Base-by-base conservation (phyloP, 306 rosid genomes). In the Medicago truncatula region DNA sequence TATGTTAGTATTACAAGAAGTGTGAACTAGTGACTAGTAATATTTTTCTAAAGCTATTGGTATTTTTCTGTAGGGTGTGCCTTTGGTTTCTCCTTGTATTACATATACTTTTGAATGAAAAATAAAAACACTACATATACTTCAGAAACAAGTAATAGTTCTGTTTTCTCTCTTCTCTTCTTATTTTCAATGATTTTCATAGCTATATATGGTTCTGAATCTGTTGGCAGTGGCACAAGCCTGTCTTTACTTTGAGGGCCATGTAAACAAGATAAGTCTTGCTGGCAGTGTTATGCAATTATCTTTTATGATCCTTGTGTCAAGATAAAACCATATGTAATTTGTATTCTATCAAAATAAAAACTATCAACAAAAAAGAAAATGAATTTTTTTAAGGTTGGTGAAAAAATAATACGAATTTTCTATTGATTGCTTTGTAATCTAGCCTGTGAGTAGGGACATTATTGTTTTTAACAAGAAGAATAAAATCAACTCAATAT, bases 351-450 rank as follows among this genome's bases (percentile, higher is more conserved):
- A 14, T 15, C 54, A 49, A 49, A 49, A 49, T 49, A 14, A 14
- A 14, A 41, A 40, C 9, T 11, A 44, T 44, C 31, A 3, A 28
- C 31, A 28, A 3, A 3, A 28, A 28, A 43, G 9, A 39, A 46
- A 49, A 49, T 4, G 7, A 4, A 15, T 14, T 49, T 6, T 49
- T n/a, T 1, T n/a, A 50, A 15, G 56, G 20, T 15, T 5, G 18
- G 18, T 16, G 21, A n/a, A 50, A 44, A 46, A 46, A 4, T 44
- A 46, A 5, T 46, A 13, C 12, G 54, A 72, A 36, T 63, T 60
- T 57, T 43, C 58, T 69, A 50, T 75, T 85, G 52, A 4, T 76
- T 78, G 53, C 58, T 54, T 64, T 67, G 57, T 36, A 40, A 46
- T 63, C 69, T 64, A 68, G 12, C 39, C 0, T 31, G 53, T 3